Evolutionary conservation across 73 alveolate genomes (phyloP), one percentile per base, ranked within the genome.

Genomic region (Paramecium primaurelia): DNA sequence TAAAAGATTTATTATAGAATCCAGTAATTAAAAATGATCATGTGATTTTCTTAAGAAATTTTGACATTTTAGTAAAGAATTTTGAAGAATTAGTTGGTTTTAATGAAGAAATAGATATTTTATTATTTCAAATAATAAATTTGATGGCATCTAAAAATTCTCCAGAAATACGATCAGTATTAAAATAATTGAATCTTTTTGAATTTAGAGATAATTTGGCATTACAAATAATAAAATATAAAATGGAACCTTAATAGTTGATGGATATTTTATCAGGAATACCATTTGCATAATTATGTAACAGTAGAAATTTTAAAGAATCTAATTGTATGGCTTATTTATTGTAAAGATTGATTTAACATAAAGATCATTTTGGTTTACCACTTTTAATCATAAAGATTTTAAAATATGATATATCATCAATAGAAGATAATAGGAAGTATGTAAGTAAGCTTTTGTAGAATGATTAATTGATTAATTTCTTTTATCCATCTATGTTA

Each of bases 111-210:
- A 45, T 42, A 32, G 91, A 80, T 4, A 80, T 80, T 45, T 26
- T 80, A 14, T 11, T 80, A 14, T 49, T 80, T 42, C 49, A 80
- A 80, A 49, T 80, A 42, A 80, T 80, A 2, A 80, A 80, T 47
- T 47, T 80, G 30, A 80, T 80, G 91, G 73, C 91, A 22, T 80
- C 91, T 47, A 80, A 80, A 28, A 80, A 80, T 47, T 80, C 91
- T 10, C 91, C 91, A 45, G 91, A 80, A 18, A 36, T 80, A 26
- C 8, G 91, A 80, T 45, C 91, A 26, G 44, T 80, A 2, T 26
- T 80, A 11, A 80, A 47, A n/a, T 25, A 42, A 8, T 25, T 80
- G 32, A 49, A 49, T 80, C 38, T 32, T 1, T 80, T 80, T 45
- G 91, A 80, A 8, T 32, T 7, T 28, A 80, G 91, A 47, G 91